Base-by-base conservation (phyloP, 2,329 filamentous ascomycete species). In the Ophiostoma sp. region DNA sequence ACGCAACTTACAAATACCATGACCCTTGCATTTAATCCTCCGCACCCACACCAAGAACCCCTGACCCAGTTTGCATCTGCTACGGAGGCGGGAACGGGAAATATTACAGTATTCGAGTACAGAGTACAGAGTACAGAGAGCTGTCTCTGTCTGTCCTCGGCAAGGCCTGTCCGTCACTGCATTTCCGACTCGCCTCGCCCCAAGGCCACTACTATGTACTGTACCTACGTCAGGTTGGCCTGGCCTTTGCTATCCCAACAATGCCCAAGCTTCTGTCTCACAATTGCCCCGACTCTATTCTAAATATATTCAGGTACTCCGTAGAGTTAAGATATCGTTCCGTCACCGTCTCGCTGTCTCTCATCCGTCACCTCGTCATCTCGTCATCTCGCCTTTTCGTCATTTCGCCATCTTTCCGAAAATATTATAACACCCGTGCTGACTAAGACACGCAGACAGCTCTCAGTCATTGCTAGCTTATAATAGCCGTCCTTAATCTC, bases 21-120 rank as follows among this genome's bases (percentile, higher is more conserved):
- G 20, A 54, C n/a, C 52, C 52, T 27, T 54, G 48, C 48, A 54
- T 54, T 57, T 57, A 57, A 57, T 57, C 52, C 52, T 57, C 52
- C 52, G 52, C 52, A 57, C 52, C 52, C 23, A 57, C 52, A 57
- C 52, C 52, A 57, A 57, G 52, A 57, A 27, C 52, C 52, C 52
- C 52, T 57, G 52, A 57, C 52, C 52, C n/a, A 57, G 52, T 57
- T 57, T 57, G 52, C 52, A 48, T 44, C 15, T 48, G 44, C 44
- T 48, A 17, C 11, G 44, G 44, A 20, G 39, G 39, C 41, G 41
- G 41, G 17, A 17, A 13, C 44, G 44, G 44, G 17, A 48, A 5
- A 48, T 48, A 41, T 15, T 41, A 31, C 27, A 31, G 27, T 31
- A 31, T 31, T 31, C 3, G 27, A 31, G 27, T 31, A 31, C 27